Base-by-base conservation (phyloP, 495 filamentous ascomycete genomes). In the Hypoxylon intermedium region DNA sequence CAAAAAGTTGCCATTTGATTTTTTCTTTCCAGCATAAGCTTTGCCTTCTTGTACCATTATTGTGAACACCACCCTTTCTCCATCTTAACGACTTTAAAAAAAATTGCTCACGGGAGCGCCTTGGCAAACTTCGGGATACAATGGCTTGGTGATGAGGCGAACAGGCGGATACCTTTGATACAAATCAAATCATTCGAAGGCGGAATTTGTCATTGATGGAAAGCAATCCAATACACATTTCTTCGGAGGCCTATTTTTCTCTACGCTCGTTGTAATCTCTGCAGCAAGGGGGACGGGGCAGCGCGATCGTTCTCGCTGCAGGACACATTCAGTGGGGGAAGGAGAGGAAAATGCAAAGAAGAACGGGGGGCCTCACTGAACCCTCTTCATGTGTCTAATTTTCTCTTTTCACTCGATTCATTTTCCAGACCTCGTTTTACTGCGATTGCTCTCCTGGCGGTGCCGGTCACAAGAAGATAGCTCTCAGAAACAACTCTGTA, bases 231-330 rank as follows among this genome's bases (percentile, higher is more conserved):
- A 58, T 64, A 62, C 57, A 56, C 16, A 48, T 48, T 50, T 63
- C 63, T 70, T 64, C 57, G 57, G 65, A 63, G 71, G 68, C 54
- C 24, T 73, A 63, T 56, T 46, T 48, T 78, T 81, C 72, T 76
- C 71, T 82, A 81, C 82, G 63, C 71, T 81, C 77, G 76, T 82
- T 84, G 78, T 84, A 83, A 82, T 81, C 64, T 43, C 45, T 73
- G 67, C 65, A 71, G 69, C 72, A 67, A 26, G 7, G 36, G 65
- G 67, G 58, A n/a, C 67, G 71, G 54, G 59, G 74, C 71, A 68
- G 71, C 45, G 61, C 63, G 62, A 60, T 65, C 69, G 73, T 68
- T 68, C 58, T 66, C 58, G 65, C 66, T 63, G 67, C 70, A 61
- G 67, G 63, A 69, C 50, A 65, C 61, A 53, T 50, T 61, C 55